Percentiles rank a stretch among this genome's conserved stretches.
phyloP scores from a whole-genome alignment of 2,329 filamentous ascomycete genomes.

The Gremmenia infestans region DNA sequence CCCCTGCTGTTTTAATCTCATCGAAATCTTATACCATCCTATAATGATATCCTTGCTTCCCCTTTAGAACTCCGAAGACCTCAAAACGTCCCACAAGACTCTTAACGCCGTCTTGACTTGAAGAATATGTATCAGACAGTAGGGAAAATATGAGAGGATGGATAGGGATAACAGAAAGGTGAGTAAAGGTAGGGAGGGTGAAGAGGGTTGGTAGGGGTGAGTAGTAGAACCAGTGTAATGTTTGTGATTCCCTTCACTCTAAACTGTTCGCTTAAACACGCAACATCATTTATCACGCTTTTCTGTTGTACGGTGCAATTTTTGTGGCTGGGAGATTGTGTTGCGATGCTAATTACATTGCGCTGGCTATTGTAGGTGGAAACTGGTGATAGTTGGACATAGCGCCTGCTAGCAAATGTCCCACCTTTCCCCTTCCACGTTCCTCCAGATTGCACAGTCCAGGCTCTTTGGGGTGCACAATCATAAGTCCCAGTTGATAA shows the following conservation, averaged over 20 bases:
- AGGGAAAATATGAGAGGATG: not conserved
- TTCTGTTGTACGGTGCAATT: too few relatives aligned
- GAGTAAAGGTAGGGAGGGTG: not conserved
- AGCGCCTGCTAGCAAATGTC: not conserved
- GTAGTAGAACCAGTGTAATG: too few relatives aligned
- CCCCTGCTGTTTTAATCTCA: not conserved
- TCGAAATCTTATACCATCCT: not conserved
- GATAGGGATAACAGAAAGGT: not conserved
- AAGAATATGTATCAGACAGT: not conserved
- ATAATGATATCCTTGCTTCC: too few relatives aligned
- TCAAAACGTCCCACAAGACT: too few relatives aligned
- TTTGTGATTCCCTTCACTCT: too few relatives aligned
- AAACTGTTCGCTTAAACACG: too few relatives aligned
- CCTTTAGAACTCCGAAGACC: too few relatives aligned
- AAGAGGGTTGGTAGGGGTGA: not conserved
- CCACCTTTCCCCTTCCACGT: not conserved
- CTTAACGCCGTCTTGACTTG: not conserved
- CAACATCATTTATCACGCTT: too few relatives aligned
- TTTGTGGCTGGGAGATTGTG: too few relatives aligned
- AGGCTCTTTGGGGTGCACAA: not conserved
- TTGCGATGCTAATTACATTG: not conserved
- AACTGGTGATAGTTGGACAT: not conserved
- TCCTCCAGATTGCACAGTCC: not conserved
- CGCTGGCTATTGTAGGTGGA: not conserved
- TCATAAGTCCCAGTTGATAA: not conserved